A percentile compares a stretch with the other conserved stretches of the same genome.
Evolutionary conservation across 768 basidiomycete genomes (phyloP).

Genomic region (Russula earlei): DNA sequence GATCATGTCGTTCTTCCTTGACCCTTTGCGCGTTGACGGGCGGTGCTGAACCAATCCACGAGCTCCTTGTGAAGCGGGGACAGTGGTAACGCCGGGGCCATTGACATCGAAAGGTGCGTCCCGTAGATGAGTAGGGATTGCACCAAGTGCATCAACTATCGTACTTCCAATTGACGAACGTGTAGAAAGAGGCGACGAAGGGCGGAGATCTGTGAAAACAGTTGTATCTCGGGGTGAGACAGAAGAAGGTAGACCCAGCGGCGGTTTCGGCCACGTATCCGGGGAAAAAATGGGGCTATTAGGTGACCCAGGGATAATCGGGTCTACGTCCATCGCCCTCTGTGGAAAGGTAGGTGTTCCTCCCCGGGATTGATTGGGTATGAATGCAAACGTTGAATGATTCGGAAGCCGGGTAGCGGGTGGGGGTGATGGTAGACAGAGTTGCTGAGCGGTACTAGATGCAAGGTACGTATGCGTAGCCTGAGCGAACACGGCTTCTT

Average conservation of each 20-base stretch:
- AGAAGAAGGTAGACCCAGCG: neutral
- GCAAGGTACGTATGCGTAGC: conserved; percentile 12
- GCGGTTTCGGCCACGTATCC: conserved; percentile 9
- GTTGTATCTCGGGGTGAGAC: neutral
- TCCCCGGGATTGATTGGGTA: neutral
- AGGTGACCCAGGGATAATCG: conserved; percentile 1
- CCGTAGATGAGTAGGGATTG: conserved; percentile 9
- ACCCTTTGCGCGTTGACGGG: neutral
- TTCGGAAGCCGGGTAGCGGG: neutral
- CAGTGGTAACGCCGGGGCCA: neutral
- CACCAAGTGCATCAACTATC: conserved; percentile 13
- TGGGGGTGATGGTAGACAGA: conserved; percentile 10
- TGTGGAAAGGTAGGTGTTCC: neutral
- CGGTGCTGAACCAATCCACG: neutral
- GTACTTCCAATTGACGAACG: conserved; percentile 9
- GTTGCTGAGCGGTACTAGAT: conserved; percentile 7
- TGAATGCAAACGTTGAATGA: neutral
- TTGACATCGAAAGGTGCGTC: conserved; percentile 9
- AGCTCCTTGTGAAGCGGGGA: neutral
- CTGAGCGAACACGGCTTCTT: conserved; percentile 6
- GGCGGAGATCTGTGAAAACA: neutral
- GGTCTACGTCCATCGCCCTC: neutral
- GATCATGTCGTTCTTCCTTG: conserved; percentile 10
- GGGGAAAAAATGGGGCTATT: conserved; percentile 1
- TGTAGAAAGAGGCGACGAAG: conserved; percentile 6